These are phyloP conservation scores for Peniophora sp. DNA, from an alignment of 1,284 basidiomycete genomes.

Conservation along the genomic window DNA sequence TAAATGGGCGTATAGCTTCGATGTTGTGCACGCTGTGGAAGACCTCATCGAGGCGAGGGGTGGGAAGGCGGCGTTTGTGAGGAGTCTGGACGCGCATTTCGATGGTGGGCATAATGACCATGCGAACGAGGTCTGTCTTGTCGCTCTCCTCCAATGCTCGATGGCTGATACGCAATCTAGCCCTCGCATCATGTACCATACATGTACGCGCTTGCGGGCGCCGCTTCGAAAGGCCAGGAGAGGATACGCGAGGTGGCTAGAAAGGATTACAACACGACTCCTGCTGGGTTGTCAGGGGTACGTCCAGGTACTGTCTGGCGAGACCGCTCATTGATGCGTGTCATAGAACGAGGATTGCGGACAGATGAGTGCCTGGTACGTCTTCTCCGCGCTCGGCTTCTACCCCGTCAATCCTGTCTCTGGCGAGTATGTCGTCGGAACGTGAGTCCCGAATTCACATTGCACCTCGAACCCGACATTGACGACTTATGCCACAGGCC, in stretches of 20 bases:
- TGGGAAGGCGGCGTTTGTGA: slow-evolving; percentile 56
- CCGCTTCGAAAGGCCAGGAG: slow-evolving; percentile 62
- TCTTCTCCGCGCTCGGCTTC: slow-evolving; percentile 77
- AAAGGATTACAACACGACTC: slow-evolving; percentile 59
- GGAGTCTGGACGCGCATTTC: slow-evolving; percentile 71
- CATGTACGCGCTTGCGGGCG: slow-evolving; percentile 65
- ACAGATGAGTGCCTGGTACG: slow-evolving; percentile 85
- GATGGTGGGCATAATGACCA: slow-evolving; percentile 78
- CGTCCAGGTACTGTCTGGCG: slow-evolving; percentile 11
- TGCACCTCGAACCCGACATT: neutral
- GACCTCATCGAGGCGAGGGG: slow-evolving; percentile 58
- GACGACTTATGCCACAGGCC: slow-evolving; percentile 29
- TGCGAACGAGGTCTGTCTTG: slow-evolving; percentile 59
- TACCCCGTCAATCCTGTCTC: slow-evolving; percentile 83
- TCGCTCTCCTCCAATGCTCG: neutral
- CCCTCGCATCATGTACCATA: slow-evolving; percentile 82
- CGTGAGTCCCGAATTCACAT: slow-evolving; percentile 31
- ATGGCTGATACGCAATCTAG: slow-evolving; percentile 22
- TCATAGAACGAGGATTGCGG: slow-evolving; percentile 80
- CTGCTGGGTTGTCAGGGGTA: slow-evolving; percentile 64
- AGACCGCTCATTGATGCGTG: neutral
- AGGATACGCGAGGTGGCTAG: slow-evolving; percentile 58
- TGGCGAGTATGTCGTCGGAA: slow-evolving; percentile 66
- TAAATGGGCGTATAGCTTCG: slow-evolving; percentile 78
- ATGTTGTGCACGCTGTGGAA: slow-evolving; percentile 66